These are phyloP conservation scores for Aspergillus aculeatinus DNA, from an alignment of 2,329 filamentous ascomycete species.

Conservation along the genomic window DNA sequence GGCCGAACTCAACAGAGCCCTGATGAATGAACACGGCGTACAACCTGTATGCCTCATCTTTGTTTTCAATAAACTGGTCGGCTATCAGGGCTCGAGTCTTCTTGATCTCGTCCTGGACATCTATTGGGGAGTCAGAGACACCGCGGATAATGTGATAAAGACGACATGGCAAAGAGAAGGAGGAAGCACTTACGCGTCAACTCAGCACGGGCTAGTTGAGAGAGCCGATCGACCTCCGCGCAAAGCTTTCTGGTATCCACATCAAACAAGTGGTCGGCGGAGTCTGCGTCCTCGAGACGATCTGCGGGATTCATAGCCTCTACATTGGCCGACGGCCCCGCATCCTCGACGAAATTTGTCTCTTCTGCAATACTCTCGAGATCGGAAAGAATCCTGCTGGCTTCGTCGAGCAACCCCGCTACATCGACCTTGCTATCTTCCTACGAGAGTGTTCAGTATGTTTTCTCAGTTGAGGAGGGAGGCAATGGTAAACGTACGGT, in stretches of 20 bases:
- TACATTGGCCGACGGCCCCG: background rate
- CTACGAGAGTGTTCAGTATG: slow-evolving; percentile 12
- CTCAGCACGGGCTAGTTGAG: slow-evolving; percentile 47
- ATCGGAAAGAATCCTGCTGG: slow-evolving; percentile 45
- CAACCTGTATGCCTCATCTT: slow-evolving; percentile 71
- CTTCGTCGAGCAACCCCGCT: slow-evolving; percentile 31
- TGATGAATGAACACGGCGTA: slow-evolving; percentile 93
- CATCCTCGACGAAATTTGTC: slow-evolving; percentile 31
- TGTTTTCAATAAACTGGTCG: slow-evolving; percentile 62
- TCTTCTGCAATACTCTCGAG: slow-evolving; percentile 41
- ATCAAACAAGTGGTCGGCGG: slow-evolving; percentile 41
- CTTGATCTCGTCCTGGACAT: slow-evolving; percentile 49
- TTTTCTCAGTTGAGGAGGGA: background rate
- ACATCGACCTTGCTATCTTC: slow-evolving; percentile 30
- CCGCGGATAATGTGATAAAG: background rate
- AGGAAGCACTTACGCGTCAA: slow-evolving; percentile 41
- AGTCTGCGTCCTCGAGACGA: slow-evolving; percentile 21
- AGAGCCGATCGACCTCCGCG: slow-evolving; percentile 45
- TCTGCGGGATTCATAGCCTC: background rate
- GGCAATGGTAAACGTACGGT: slow-evolving; percentile 23
- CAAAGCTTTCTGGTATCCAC: slow-evolving; percentile 43
- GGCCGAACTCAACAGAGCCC: slow-evolving; percentile 66
- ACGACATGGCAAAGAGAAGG: background rate
- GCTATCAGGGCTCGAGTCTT: slow-evolving; percentile 51
- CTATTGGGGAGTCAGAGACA: slow-evolving; percentile 18